Evolutionary conservation across 176 grass and related monocot genomes (phyloP).

Genomic region (Musa acuminata): DNA sequence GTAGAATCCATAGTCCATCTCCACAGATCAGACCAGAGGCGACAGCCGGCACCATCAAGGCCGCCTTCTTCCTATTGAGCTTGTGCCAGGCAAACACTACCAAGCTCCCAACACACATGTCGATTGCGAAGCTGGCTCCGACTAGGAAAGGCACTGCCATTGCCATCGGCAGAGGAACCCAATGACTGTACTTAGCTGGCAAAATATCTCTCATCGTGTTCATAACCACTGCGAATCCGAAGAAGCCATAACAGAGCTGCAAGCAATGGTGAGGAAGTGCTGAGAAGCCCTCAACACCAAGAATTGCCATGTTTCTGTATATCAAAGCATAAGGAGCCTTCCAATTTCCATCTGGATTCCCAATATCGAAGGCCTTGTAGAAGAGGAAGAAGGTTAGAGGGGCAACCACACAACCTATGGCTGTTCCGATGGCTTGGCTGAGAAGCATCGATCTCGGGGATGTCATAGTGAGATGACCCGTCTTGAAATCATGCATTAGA

Average conservation of each 20-base stretch:
- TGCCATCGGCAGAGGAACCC: constrained; percentile 88
- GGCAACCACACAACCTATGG: constrained; percentile 81
- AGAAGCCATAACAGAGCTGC: constrained; percentile 91
- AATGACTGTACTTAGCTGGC: constrained; percentile 48
- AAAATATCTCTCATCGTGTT: constrained; percentile 63
- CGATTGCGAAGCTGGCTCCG: constrained; percentile 82
- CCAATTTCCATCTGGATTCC: constrained; percentile 83
- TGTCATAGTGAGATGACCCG: constrained; percentile 85
- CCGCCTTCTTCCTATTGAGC: constrained; percentile 45
- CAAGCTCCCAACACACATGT: constrained; percentile 80
- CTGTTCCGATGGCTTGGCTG: constrained; percentile 82
- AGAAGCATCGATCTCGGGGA: constrained; percentile 86
- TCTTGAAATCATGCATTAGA: constrained; percentile 98
- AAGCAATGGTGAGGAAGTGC: constrained; percentile 76
- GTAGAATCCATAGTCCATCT: constrained; percentile 93
- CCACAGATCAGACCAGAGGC: constrained; percentile 93
- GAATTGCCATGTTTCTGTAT: constrained; percentile 97
- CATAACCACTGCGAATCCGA: constrained; percentile 60
- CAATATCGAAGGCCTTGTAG: constrained; percentile 89
- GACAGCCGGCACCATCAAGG: constrained; percentile 77
- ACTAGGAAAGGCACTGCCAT: constrained; percentile 88
- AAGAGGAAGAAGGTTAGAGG: constrained; percentile 89
- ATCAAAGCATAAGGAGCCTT: constrained; percentile 93
- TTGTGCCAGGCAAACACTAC: constrained; percentile 70
- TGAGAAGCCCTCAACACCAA: constrained; percentile 87